phyloP scores from a whole-genome alignment of 139 green algal species.

The Chlamydomonas sphaeroides region DNA sequence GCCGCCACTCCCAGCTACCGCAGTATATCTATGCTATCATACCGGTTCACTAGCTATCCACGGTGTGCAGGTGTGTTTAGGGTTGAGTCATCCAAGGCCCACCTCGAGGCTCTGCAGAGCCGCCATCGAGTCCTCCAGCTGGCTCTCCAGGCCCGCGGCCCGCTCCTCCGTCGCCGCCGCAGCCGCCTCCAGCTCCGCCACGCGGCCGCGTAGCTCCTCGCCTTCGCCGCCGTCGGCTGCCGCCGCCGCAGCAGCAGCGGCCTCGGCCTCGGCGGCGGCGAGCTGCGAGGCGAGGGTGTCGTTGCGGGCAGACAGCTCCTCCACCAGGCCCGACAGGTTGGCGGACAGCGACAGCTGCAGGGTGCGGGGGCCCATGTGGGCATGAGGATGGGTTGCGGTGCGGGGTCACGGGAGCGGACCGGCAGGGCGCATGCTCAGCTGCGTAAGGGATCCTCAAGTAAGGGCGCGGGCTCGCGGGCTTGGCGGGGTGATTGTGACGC shows the following conservation, averaged over 20 bases:
- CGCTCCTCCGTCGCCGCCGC: slow-evolving; percentile 9
- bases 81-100: too few relatives aligned
- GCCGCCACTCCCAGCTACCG: too few relatives aligned
- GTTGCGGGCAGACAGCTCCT: slow-evolving; percentile 36
- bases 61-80: too few relatives aligned
- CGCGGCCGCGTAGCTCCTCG: neutral
- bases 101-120: slow-evolving; percentile 31
- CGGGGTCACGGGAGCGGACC: too few relatives aligned
- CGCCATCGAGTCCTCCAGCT: slow-evolving; percentile 42
- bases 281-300: slow-evolving; percentile 13
- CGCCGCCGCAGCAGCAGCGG: neutral
- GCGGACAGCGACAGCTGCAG: neutral
- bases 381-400: too few relatives aligned
- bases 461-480: too few relatives aligned
- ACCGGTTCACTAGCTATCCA: too few relatives aligned
- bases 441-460: too few relatives aligned
- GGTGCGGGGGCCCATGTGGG: too few relatives aligned
- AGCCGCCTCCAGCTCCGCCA: neutral
- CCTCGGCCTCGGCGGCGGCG: neutral
- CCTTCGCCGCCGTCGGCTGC: neutral
- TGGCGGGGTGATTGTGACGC: too few relatives aligned
- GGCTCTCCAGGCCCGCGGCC: neutral
- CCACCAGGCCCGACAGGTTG: slow-evolving; percentile 20
- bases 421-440: too few relatives aligned
- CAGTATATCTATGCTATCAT: too few relatives aligned